Conservation (phyloP, 2,329 filamentous ascomycete species). For the Talaromyces sp. region DNA sequence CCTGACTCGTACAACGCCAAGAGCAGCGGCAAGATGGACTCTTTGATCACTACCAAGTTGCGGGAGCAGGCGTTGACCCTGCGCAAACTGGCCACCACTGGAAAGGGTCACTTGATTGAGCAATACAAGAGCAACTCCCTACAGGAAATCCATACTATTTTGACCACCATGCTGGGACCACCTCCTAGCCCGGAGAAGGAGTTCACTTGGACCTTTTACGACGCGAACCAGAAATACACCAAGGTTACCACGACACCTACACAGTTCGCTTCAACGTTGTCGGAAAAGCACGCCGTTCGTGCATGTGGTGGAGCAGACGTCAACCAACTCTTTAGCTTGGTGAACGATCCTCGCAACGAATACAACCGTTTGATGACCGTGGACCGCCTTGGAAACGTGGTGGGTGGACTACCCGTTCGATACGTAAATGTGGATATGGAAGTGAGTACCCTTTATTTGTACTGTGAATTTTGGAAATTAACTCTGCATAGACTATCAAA, state of each 20-base stretch:
- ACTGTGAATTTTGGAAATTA: neutral
- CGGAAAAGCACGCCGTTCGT: conserved; percentile 52
- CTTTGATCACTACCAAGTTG: conserved; percentile 73
- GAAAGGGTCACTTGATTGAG: conserved; percentile 37
- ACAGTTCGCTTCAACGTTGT: conserved; percentile 66
- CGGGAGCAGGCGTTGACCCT: conserved; percentile 77
- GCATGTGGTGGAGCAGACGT: conserved; percentile 57
- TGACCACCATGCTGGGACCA: conserved; percentile 77
- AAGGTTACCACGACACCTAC: conserved; percentile 61
- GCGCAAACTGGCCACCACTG: conserved; percentile 48
- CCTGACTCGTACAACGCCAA: conserved; percentile 76
- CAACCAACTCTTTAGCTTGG: conserved; percentile 68
- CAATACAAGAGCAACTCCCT: conserved; percentile 67
- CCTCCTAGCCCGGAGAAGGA: conserved; percentile 62
- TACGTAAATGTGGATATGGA: conserved; percentile 79
- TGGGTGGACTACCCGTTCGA: conserved; percentile 67
- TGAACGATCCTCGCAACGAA: conserved; percentile 77
- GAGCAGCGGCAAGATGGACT: conserved; percentile 65
- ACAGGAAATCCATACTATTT: conserved; percentile 70
- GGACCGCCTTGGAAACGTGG: conserved; percentile 72
- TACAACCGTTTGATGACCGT: conserved; percentile 70
- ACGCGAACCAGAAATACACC: conserved; percentile 60
- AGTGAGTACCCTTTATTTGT: conserved; percentile 16
- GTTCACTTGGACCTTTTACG: conserved; percentile 78
- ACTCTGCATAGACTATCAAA: conserved; percentile 54